Evolutionary conservation across 345 rosid genomes (phyloP), one percentile per base, ranked within the genome.

Genomic region (Citrus maxima): DNA sequence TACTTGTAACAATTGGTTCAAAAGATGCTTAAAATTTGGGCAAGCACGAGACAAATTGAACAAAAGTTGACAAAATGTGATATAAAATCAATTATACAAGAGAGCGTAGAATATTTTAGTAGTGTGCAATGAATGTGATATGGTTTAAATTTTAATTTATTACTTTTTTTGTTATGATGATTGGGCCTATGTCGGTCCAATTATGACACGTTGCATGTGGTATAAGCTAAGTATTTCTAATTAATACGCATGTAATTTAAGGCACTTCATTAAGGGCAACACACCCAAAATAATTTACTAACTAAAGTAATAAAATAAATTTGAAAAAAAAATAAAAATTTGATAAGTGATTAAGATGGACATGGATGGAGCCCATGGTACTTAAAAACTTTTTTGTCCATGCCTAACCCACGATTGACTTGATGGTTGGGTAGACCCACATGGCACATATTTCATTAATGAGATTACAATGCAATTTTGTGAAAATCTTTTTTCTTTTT

Each of bases 181-280:
- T 78, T 76, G 63, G 61, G 58, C 66, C 49, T 4, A 32, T 72
- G 79, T 84, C 51, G 77, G 77, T 79, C 79, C 74, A 79, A 72
- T 81, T 61, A 73, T 68, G 24, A 4, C 25, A 64, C n/a, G 24
- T 66, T 49, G 59, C 69, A 74, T 74, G 24, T 6, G 28, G 10
- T 27, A 27, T 10, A 74, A 74, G 69, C 40, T 4, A 62, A 74
- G 69, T 74, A 58, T 12, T 62, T 61, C 35, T 34, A 24, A 72
- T 56, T 13, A 56, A 10, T 12, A 5, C 30, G 1, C 51, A n/a
- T 40, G 25, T 56, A 56, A 22, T 4, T 71, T 34, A 30, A 10
- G 4, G 40, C 10, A 72, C n/a, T 72, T 32, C n/a, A 21, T 10
- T 18, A 24, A 70, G 51, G 51, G 54, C 28, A 10, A 10, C 28